A percentile compares a stretch with the other conserved stretches of the same genome.
phyloP scores from a whole-genome alignment of 2,329 filamentous ascomycete genomes.

The Emmonsia crescens region DNA sequence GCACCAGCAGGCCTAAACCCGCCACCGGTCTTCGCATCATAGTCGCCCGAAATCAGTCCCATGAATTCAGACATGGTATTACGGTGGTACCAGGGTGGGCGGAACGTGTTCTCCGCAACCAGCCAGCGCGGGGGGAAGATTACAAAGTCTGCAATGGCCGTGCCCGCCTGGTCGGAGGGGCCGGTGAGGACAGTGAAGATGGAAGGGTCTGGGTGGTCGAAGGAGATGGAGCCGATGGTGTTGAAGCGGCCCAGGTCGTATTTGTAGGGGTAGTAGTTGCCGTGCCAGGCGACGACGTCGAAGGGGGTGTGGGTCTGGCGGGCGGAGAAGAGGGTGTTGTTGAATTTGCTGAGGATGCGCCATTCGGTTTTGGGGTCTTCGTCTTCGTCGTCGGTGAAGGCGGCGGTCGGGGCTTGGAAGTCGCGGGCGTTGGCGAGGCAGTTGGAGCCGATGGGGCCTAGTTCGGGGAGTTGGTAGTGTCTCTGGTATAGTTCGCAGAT shows the following conservation, averaged over 20 bases:
- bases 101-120: constrained; percentile 50
- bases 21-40: constrained; percentile 47
- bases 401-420: constrained; percentile 61
- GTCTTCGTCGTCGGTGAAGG: constrained; percentile 52
- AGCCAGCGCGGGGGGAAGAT: constrained; percentile 57
- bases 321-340: constrained; percentile 55
- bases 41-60: constrained; percentile 51
- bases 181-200: constrained; percentile 62
- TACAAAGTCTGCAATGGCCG: constrained; percentile 55
- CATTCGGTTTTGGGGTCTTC: constrained; percentile 27
- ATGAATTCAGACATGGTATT: constrained; percentile 58
- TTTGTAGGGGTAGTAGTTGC: constrained; percentile 70
- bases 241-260: constrained; percentile 72
- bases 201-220: constrained; percentile 66
- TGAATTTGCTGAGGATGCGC: constrained; percentile 44
- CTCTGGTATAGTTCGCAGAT: constrained; percentile 64
- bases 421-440: constrained; percentile 65
- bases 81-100: constrained; percentile 53
- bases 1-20: constrained; percentile 53
- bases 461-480: constrained; percentile 60
- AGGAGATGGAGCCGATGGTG: constrained; percentile 60
- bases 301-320: constrained; percentile 62
- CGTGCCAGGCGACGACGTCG: constrained; percentile 71
- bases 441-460: constrained; percentile 64
- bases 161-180: constrained; percentile 46